Evolutionary conservation across 1,284 basidiomycete species (phyloP).

Genomic region (Meira miltonrushii): DNA sequence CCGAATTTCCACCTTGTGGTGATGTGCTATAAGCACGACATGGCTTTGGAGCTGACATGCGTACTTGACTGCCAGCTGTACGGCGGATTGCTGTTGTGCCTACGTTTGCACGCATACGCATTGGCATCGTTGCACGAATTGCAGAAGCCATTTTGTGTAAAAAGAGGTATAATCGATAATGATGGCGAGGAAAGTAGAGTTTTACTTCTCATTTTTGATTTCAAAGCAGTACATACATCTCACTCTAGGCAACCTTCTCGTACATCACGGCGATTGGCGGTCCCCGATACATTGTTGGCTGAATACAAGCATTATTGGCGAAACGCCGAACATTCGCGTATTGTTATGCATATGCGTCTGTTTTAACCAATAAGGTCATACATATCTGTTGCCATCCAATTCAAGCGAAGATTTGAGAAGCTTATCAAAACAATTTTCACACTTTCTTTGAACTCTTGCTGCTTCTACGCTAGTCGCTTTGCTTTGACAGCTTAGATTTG

Average conservation of each 20-base stretch:
- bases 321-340: too few species aligned
- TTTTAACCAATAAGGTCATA: too few species aligned
- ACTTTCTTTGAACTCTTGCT: too few species aligned
- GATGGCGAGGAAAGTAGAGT: neutral
- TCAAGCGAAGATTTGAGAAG: too few species aligned
- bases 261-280: neutral
- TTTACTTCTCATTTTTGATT: neutral
- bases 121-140: constrained; percentile 1
- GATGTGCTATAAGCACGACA: constrained; percentile 2
- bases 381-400: too few species aligned
- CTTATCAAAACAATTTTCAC: too few species aligned
- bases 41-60: neutral
- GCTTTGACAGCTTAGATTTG: too few species aligned
- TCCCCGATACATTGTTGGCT: too few species aligned
- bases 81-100: neutral
- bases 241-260: neutral
- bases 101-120: neutral
- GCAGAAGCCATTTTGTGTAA: neutral
- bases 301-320: too few species aligned
- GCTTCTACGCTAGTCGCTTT: too few species aligned
- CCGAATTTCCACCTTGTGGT: constrained; percentile 9
- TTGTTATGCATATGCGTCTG: too few species aligned
- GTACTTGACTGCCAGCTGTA: neutral
- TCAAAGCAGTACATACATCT: neutral
- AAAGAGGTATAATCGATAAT: neutral